Evolutionary conservation across 352 stramenopile species (phyloP).

Genomic region (Bremia lactucae): DNA sequence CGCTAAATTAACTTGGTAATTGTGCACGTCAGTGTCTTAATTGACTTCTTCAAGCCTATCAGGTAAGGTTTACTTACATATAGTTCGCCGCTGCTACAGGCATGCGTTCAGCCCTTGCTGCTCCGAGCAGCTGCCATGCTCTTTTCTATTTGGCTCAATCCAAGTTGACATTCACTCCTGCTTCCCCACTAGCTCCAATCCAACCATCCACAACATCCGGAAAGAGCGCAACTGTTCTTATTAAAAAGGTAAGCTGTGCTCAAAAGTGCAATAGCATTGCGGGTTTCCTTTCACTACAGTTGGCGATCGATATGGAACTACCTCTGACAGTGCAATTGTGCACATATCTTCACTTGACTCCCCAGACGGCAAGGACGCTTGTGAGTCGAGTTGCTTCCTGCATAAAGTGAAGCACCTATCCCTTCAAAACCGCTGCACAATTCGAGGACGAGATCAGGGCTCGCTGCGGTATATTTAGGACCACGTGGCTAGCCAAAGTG

Average conservation of each 20-base stretch:
- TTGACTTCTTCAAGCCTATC: slow-evolving; percentile 1
- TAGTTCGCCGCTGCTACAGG: neutral
- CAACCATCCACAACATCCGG: neutral
- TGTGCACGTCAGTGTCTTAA: neutral
- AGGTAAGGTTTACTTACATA: slow-evolving; percentile 5
- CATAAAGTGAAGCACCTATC: too few relatives aligned
- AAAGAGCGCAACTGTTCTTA: neutral
- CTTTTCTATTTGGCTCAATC: slow-evolving; percentile 11
- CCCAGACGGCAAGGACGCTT: slow-evolving; percentile 8
- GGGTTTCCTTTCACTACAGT: slow-evolving; percentile 5
- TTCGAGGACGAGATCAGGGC: neutral
- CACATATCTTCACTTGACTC: slow-evolving; percentile 2
- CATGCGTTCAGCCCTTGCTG: slow-evolving; percentile 2
- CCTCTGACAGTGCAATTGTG: slow-evolving; percentile 8
- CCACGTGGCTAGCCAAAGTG: slow-evolving; percentile 6
- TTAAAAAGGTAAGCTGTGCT: neutral
- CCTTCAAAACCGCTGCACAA: neutral
- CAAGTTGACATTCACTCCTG: slow-evolving; percentile 21
- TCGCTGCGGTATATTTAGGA: slow-evolving; percentile 19
- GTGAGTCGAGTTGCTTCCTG: slow-evolving; percentile 1
- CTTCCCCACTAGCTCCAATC: slow-evolving; percentile 6
- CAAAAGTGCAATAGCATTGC: slow-evolving; percentile 6
- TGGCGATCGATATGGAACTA: slow-evolving; percentile 10
- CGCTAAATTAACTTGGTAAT: neutral
- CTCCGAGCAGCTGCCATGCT: slow-evolving; percentile 1